Evolutionary conservation across 768 basidiomycete genomes (phyloP), one percentile per base, ranked within the genome.

Genomic region (Russula sp.): DNA sequence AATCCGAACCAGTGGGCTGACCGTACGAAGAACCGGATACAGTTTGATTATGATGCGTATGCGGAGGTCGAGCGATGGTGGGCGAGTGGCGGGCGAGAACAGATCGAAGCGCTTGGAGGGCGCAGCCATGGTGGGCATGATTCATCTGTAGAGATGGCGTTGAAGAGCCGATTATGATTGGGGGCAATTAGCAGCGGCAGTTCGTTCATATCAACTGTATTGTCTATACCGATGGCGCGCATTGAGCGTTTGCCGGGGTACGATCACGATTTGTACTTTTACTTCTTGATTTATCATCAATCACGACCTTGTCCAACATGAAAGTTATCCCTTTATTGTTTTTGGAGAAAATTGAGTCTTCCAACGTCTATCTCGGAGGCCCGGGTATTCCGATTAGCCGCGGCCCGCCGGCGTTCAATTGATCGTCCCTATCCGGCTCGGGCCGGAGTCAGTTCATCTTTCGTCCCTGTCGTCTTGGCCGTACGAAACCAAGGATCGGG

Each of bases 1-100:
- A 83, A 79, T 67, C 75, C 77, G 62, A 85, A 85, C 65, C 78
- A 83, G 65, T 85, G 84, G 84, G 83, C 83, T 6, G 84, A 86
- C 70, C 78, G 76, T 69, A 73, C 71, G 56, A 84, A 83, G 77
- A 84, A 73, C 58, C 62, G 54, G 38, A 67, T 67, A 5, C 79
- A 81, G 68, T 86, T 84, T 72, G 76, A 77, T 18, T 84, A 85
- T 64, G 83, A 85, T 62, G 81, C 82, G 0, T 83, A 85, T 51
- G 72, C 30, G 10, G 82, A 74, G 40, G 83, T 78, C 10, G 80
- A 84, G 51, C 69, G 69, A 60, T 86, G 83, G 81, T 84, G 81
- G 82, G 63, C 48, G 1, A 71, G 73, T 14, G 62, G 73, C 7
- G 79, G 78, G 1, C 63, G 71, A 30, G 49, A 56, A 38, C 40